These are phyloP conservation scores for Tulasnella sp. DNA, from an alignment of 768 basidiomycete species.

Conservation along the genomic window DNA sequence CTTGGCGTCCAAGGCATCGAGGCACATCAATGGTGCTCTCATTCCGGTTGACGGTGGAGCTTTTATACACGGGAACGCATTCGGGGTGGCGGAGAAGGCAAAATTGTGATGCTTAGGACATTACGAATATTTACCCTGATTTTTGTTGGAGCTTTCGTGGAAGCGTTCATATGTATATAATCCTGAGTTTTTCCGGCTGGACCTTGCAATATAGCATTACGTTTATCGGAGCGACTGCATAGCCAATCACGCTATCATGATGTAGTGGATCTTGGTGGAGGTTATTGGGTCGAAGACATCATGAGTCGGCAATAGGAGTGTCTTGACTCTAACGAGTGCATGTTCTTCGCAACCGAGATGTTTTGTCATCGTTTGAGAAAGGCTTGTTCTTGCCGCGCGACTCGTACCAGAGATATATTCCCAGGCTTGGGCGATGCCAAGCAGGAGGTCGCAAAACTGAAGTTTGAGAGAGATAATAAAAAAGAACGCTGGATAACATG, in stretches of 20 bases:
- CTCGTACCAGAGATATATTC: background rate
- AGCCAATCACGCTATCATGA: no score
- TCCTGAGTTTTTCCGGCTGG: no score
- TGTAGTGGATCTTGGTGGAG: no score
- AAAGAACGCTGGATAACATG: no score
- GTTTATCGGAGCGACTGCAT: background rate
- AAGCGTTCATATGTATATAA: background rate
- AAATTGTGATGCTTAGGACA: background rate
- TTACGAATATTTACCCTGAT: background rate
- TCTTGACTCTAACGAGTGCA: no score
- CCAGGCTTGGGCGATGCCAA: background rate
- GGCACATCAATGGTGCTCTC: slow-evolving; percentile 68
- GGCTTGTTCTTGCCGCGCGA: background rate
- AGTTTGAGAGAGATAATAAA: background rate
- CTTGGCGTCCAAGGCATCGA: slow-evolving; percentile 59
- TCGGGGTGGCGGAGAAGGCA: background rate
- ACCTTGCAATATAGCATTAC: no score
- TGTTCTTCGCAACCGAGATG: no score
- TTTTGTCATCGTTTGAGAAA: background rate
- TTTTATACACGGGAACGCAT: background rate
- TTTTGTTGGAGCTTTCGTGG: background rate
- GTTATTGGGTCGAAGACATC: no score
- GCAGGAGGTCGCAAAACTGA: background rate
- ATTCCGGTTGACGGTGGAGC: slow-evolving; percentile 63
- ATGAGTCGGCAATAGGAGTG: no score